Evolutionary conservation across 331 rosid species (phyloP).

Genomic region (Arachis monticola): DNA sequence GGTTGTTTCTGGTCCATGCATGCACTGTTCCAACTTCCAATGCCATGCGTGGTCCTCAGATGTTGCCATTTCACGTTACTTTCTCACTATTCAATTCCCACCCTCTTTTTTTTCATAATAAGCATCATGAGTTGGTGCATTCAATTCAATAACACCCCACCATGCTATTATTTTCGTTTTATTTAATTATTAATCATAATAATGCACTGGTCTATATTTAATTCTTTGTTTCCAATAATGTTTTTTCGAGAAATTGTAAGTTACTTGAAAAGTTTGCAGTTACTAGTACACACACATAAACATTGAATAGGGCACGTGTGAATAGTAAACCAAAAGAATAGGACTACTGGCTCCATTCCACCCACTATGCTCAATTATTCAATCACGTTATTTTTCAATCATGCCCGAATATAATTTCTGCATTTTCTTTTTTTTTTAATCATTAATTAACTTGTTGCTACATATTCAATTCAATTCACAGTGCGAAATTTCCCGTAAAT

Average conservation of each 20-base stretch:
- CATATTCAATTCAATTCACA: too few species aligned
- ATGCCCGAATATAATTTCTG: too few species aligned
- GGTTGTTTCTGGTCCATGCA: not conserved
- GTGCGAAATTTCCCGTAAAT: too few species aligned
- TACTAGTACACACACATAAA: not conserved
- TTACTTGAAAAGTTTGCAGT: not conserved
- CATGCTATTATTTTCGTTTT: too few species aligned
- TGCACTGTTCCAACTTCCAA: slow-evolving; percentile 23
- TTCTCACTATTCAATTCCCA: slow-evolving; percentile 30
- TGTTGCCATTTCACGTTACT: slow-evolving; percentile 31
- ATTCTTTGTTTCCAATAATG: not conserved
- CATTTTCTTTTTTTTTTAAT: too few species aligned
- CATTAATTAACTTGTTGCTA: too few species aligned
- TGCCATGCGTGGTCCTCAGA: slow-evolving; percentile 35
- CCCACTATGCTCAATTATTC: not conserved
- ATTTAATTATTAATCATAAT: too few species aligned
- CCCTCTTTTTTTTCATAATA: slow-evolving; percentile 19
- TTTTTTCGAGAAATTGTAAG: not conserved
- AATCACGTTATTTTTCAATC: too few species aligned
- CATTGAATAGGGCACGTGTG: not conserved
- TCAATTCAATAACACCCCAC: not conserved
- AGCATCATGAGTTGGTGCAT: not conserved
- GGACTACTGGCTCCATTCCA: not conserved
- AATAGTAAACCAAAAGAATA: not conserved
- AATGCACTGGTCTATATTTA: not conserved